A percentile compares a stretch with the other conserved stretches of the same genome.
phyloP scores from a whole-genome alignment of 2,329 filamentous ascomycete species.

The Alternaria ethzedia region DNA sequence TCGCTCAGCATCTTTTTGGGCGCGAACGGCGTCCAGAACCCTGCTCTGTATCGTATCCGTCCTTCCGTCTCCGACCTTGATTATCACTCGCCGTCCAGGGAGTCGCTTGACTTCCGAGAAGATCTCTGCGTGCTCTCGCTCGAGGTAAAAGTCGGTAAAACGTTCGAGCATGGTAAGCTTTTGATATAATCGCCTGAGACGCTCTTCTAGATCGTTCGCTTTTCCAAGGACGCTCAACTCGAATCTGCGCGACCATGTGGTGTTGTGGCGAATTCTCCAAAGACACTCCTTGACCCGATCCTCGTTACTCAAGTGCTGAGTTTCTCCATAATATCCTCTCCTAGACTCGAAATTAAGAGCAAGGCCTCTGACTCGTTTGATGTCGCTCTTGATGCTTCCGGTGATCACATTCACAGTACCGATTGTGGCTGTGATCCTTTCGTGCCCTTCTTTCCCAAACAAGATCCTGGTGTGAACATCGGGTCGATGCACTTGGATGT shows the following conservation, averaged over 20 bases:
- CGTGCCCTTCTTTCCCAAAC: conserved; percentile 28
- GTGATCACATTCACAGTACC: conserved; percentile 20
- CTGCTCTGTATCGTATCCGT: conserved; percentile 18
- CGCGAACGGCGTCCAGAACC: conserved; percentile 25
- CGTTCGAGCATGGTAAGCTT: conserved; percentile 32
- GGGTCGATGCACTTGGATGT: conserved; percentile 25
- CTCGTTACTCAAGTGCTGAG: conserved; percentile 8
- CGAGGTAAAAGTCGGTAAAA: conserved; percentile 29
- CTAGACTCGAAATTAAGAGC: conserved; percentile 19
- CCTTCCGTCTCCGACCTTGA: conserved; percentile 20
- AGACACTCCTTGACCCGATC: conserved; percentile 28
- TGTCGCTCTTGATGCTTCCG: conserved; percentile 16
- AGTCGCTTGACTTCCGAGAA: conserved; percentile 30
- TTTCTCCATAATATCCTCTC: background rate
- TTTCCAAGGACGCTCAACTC: conserved; percentile 22
- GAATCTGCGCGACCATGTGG: conserved; percentile 30
- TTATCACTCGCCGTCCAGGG: conserved; percentile 26
- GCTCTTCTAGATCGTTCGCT: conserved; percentile 25
- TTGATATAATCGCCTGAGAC: conserved; percentile 23
- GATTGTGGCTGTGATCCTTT: conserved; percentile 24
- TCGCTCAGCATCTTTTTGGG: conserved; percentile 35
- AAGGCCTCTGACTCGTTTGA: conserved; percentile 24
- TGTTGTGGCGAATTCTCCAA: conserved; percentile 21
- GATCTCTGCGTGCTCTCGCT: conserved; percentile 32
- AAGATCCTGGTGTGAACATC: conserved; percentile 28